Evolutionary conservation across 805 yeast genomes (phyloP), one percentile per base, ranked within the genome.

Genomic region (Suhomyces sp.): DNA sequence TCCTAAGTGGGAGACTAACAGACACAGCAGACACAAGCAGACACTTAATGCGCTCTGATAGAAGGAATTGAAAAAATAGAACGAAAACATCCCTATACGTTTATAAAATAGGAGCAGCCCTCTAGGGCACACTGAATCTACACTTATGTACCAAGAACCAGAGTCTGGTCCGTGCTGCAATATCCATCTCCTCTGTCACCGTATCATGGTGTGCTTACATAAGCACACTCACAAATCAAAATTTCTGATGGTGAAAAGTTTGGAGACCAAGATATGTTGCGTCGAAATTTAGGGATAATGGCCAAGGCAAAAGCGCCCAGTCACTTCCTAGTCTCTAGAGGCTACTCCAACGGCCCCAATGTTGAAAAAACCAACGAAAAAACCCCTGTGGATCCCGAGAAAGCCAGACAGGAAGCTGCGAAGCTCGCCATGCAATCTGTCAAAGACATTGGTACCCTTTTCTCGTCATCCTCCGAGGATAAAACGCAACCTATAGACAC

Each of bases 401-500:
- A 44, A 29, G 48, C 41, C 29, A 17, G 41, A 8, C 44, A 46
- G 52, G 75, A 72, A 57, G 77, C 78, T 1, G 75, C 76, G 2
- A 59, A 69, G 47, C 58, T 73, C 10, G 77, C 77, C 13, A 56
- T 69, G 53, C 73, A 70, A 53, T 69, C 77, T 4, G 48, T 73
- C 19, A 72, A 72, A 57, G 79, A 74, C 53, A 63, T 75, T 43
- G 75, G 76, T 6, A 52, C 66, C 5, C 62, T 75, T 53, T 67
- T 74, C 44, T 69, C 74, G n/a, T 59, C 64, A n/a, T 50, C 60
- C 13, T 48, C 65, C n/a, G 72, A 73, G 29, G 78, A 70, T 2
- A 70, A 67, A 13, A 67, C 71, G 3, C 81, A 78, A 57, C 78
- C 78, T 8, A 78, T 79, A 29, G 82, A 80, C 45, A 69, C 80